A percentile compares a stretch with the other conserved stretches of the same genome.
Evolutionary conservation across 2,329 filamentous ascomycete genomes (phyloP).

Genomic region (Colletotrichum chrysophilum): DNA sequence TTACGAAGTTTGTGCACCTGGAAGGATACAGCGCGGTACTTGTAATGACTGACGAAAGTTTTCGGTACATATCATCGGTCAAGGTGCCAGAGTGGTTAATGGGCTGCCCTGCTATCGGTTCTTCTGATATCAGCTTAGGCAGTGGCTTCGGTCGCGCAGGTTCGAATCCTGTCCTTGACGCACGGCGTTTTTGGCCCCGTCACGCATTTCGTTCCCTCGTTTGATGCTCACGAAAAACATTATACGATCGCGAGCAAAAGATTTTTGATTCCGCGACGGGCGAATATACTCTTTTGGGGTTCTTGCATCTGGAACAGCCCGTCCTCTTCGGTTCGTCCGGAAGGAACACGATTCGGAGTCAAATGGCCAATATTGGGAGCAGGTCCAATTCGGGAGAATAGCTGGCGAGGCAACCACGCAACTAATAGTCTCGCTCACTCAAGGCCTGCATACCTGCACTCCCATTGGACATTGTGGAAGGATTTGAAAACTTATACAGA

Average conservation of each 20-base stretch:
- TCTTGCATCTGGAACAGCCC: neutral
- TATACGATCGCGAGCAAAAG: neutral
- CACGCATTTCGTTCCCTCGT: neutral
- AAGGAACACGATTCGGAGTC: neutral
- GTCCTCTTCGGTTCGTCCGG: neutral
- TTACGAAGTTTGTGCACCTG: neutral
- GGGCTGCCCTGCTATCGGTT: constrained; percentile 19
- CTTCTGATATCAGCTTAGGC: neutral
- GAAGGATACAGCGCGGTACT: neutral
- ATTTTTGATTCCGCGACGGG: neutral
- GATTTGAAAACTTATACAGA: neutral
- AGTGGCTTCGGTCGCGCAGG: constrained; percentile 23
- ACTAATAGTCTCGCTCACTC: neutral
- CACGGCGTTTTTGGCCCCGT: neutral
- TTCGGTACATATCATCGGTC: neutral
- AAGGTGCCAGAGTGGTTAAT: constrained; percentile 24
- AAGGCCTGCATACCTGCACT: neutral
- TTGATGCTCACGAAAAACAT: too few relatives aligned
- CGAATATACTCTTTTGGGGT: neutral
- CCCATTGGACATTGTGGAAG: neutral
- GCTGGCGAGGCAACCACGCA: neutral
- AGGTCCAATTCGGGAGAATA: neutral
- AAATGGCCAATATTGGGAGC: neutral
- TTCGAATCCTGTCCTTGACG: constrained; percentile 23
- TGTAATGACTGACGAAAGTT: accelerated